These are phyloP conservation scores for Apiospora koreana DNA, from an alignment of 2,329 filamentous ascomycete genomes.

Conservation along the genomic window DNA sequence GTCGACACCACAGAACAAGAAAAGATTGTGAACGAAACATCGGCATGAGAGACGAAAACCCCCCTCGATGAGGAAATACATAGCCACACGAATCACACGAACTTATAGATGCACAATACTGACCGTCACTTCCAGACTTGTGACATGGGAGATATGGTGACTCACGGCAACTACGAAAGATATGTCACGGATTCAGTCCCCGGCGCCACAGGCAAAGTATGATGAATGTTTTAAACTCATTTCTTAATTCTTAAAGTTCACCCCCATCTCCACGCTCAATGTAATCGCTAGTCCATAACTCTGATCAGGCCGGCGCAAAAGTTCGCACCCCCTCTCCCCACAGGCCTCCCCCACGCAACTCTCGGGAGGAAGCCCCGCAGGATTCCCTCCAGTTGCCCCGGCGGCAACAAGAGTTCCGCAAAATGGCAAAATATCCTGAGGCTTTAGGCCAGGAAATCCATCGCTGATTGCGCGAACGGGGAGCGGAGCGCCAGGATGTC, in stretches of 20 bases:
- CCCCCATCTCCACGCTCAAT: not conserved
- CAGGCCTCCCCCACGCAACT: not conserved
- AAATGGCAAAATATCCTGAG: not conserved
- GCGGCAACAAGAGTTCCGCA: not conserved
- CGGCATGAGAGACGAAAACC: conserved; percentile 7
- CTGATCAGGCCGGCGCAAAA: not conserved
- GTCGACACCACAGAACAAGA: conserved; percentile 49
- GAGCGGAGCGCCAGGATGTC: not conserved
- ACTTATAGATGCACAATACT: conserved; percentile 1
- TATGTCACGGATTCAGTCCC: not conserved
- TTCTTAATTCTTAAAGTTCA: conserved; percentile 2
- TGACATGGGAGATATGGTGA: not conserved
- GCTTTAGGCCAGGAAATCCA: not conserved
- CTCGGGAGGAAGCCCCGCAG: not conserved
- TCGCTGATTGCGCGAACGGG: not conserved
- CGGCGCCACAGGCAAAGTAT: not conserved
- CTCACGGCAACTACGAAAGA: not conserved
- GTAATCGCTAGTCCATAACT: conserved; percentile 10
- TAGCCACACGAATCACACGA: not conserved
- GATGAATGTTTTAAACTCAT: not conserved
- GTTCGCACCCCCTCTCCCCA: not conserved
- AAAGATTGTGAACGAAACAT: conserved; percentile 10
- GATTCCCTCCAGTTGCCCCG: not conserved
- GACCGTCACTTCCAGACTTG: not conserved
- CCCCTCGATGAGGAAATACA: not conserved